Percentiles rank a stretch among this genome's conserved stretches.
phyloP scores from a whole-genome alignment of 768 basidiomycete genomes.

The Trametes maxima region DNA sequence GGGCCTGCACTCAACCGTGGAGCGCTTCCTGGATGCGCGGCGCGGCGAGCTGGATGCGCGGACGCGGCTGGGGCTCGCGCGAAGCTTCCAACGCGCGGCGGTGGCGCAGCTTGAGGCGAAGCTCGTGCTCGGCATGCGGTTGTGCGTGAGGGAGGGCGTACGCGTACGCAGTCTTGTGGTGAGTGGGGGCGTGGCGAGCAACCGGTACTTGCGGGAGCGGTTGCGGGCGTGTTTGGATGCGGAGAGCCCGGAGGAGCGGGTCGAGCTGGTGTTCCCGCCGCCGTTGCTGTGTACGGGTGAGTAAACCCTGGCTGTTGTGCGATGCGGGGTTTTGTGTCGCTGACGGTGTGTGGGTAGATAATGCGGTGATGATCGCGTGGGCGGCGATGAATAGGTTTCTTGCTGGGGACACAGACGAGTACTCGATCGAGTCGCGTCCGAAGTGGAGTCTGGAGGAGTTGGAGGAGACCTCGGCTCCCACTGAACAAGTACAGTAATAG shows the following conservation, averaged over 20 bases:
- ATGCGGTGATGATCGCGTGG: conserved; percentile 97
- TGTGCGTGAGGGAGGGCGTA: conserved; percentile 47
- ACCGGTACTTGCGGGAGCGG: conserved; percentile 58
- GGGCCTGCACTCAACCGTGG: conserved; percentile 72
- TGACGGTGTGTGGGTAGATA: conserved; percentile 54
- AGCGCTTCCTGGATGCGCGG: conserved; percentile 51
- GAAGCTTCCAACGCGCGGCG: conserved; percentile 73
- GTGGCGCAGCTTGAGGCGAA: conserved; percentile 78
- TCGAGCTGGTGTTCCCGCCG: conserved; percentile 74
- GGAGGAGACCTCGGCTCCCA: conserved; percentile 28
- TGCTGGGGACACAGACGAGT: conserved; percentile 59
- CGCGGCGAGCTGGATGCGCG: conserved; percentile 45
- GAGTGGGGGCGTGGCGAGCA: conserved; percentile 94
- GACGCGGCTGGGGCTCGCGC: conserved; percentile 55
- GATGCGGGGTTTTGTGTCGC: neutral
- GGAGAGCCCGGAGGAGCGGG: conserved; percentile 34
- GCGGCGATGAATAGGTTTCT: conserved; percentile 84
- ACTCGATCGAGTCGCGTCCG: conserved; percentile 58
- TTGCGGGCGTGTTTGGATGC: conserved; percentile 34
- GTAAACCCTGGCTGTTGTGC: conserved; percentile 7
- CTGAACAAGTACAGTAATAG: too few species aligned
- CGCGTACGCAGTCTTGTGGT: conserved; percentile 66
- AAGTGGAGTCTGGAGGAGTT: conserved; percentile 81
- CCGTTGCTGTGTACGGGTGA: conserved; percentile 78
- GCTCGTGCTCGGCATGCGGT: conserved; percentile 53